These are phyloP conservation scores for Monilinia fructigena DNA, from an alignment of 2,329 filamentous ascomycete genomes.

Conservation along the genomic window DNA sequence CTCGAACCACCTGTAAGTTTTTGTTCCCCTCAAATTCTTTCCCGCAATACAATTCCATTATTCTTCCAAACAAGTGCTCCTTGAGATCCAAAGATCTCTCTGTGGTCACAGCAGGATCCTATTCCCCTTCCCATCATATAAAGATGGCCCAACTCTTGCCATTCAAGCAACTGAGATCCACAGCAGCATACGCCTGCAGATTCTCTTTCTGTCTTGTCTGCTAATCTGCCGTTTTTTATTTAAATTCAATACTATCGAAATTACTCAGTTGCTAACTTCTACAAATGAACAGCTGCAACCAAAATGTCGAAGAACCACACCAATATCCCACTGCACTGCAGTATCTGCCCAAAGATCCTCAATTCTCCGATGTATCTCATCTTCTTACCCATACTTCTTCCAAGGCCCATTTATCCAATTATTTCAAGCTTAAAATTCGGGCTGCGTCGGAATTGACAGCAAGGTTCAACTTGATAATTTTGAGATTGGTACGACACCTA, in stretches of 20 bases:
- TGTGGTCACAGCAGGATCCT: not conserved
- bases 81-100: not conserved
- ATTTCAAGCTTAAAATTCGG: constrained; percentile 77
- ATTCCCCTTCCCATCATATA: not conserved
- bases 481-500: constrained; percentile 76
- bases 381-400: constrained; percentile 89
- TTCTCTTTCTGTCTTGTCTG: not conserved
- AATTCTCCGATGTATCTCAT: constrained; percentile 88
- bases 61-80: not conserved
- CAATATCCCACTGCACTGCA: constrained; percentile 70
- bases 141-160: not conserved
- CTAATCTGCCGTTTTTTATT: not conserved
- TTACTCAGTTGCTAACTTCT: constrained; percentile 19
- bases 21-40: not conserved
- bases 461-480: constrained; percentile 63
- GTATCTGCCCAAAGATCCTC: constrained; percentile 76
- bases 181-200: not conserved
- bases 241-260: not conserved
- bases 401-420: constrained; percentile 84
- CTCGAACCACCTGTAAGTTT: constrained; percentile 13
- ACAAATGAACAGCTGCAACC: constrained; percentile 16
- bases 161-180: not conserved
- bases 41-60: not conserved
- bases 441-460: constrained; percentile 66
- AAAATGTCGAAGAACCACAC: constrained; percentile 33